These are phyloP conservation scores for Ascochyta viciae-villosae DNA, from an alignment of 2,329 filamentous ascomycete genomes.

Conservation along the genomic window DNA sequence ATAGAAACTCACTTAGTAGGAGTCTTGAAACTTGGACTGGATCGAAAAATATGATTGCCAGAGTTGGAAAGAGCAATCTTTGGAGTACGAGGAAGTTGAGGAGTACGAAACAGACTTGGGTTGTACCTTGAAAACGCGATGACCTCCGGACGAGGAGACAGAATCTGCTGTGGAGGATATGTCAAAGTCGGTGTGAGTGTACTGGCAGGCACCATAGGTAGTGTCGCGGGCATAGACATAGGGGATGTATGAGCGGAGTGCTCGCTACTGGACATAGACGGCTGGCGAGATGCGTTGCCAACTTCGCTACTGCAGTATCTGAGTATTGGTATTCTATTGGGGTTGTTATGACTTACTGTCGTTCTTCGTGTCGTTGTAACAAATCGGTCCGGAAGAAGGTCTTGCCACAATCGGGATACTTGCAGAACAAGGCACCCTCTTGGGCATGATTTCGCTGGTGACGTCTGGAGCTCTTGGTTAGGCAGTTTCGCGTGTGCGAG, in stretches of 20 bases:
- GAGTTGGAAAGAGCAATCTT: constrained; percentile 23
- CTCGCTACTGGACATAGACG: constrained; percentile 34
- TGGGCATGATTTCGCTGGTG: constrained; percentile 57
- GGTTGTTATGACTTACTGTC: constrained; percentile 49
- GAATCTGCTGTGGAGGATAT: constrained; percentile 26
- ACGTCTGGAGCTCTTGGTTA: constrained; percentile 40
- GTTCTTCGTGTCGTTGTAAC: constrained; percentile 53
- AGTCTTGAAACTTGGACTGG: constrained; percentile 37
- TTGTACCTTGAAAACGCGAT: constrained; percentile 47
- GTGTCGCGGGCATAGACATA: constrained; percentile 21
- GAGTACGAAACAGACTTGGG: constrained; percentile 47
- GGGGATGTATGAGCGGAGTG: constrained; percentile 29
- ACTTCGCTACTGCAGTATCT: constrained; percentile 37
- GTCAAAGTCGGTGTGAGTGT: constrained; percentile 22
- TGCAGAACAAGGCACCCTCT: constrained; percentile 51
- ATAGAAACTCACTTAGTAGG: constrained; percentile 48
- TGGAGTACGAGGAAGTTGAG: constrained; percentile 45
- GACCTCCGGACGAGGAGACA: constrained; percentile 37
- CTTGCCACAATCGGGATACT: constrained; percentile 51
- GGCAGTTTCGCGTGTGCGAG: neutral
- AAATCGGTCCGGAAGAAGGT: constrained; percentile 55
- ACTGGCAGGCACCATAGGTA: constrained; percentile 24
- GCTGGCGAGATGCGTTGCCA: constrained; percentile 32
- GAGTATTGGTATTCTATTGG: constrained; percentile 1
- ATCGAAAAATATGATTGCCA: constrained; percentile 41